phyloP scores from a whole-genome alignment of 768 basidiomycete genomes.

The Agaricus blazei region DNA sequence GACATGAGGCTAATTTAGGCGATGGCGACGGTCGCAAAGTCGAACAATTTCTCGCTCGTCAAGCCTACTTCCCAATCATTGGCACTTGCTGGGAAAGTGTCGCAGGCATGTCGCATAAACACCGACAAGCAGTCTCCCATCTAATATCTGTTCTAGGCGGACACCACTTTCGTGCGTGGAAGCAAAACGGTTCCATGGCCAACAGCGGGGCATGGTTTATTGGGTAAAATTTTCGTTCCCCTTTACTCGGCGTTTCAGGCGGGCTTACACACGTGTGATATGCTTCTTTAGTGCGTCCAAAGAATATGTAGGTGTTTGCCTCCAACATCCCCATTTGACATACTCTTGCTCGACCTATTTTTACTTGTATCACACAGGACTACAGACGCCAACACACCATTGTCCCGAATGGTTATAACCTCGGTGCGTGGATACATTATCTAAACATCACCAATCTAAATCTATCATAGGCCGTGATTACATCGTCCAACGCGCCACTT shows the following conservation, averaged over 20 bases:
- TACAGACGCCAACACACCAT: slow-evolving; percentile 69
- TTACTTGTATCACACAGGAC: slow-evolving; percentile 26
- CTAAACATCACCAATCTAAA: neutral
- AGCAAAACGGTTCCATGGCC: slow-evolving; percentile 73
- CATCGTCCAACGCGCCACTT: slow-evolving; percentile 61
- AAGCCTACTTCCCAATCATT: slow-evolving; percentile 71
- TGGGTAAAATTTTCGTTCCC: slow-evolving; percentile 40
- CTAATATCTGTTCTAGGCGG: slow-evolving; percentile 44
- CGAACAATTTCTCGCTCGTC: slow-evolving; percentile 71
- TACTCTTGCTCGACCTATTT: neutral
- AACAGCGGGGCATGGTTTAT: slow-evolving; percentile 83
- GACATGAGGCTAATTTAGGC: slow-evolving; percentile 78
- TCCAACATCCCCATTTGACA: neutral
- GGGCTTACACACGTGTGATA: neutral
- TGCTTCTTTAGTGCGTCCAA: slow-evolving; percentile 54
- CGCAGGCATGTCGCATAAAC: slow-evolving; percentile 35
- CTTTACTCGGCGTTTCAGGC: neutral
- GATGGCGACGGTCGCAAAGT: slow-evolving; percentile 70
- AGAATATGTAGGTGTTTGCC: slow-evolving; percentile 43
- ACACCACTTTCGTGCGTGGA: slow-evolving; percentile 87
- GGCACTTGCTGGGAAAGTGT: slow-evolving; percentile 90
- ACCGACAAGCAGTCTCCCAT: neutral
- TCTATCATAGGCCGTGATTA: slow-evolving; percentile 56
- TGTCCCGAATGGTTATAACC: slow-evolving; percentile 73
- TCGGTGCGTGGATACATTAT: slow-evolving; percentile 21